Conservation (phyloP, 352 stramenopile genomes). For the Phytophthora ramorum region DNA sequence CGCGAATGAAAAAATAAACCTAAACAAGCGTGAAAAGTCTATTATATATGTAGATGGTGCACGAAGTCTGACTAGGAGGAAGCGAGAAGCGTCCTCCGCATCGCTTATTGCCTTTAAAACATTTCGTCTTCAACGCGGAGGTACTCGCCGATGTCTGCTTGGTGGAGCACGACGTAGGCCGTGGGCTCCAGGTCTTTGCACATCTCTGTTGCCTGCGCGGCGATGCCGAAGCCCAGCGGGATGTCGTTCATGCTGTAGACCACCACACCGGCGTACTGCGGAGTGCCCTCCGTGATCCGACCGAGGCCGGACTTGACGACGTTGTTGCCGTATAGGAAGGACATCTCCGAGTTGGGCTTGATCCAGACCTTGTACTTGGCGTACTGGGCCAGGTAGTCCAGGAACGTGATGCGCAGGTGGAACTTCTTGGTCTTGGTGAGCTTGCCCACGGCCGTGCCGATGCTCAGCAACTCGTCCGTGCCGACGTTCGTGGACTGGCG, state of each 20-base stretch:
- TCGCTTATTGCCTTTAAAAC: constrained; percentile 79
- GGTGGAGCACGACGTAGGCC: constrained; percentile 98
- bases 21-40: constrained; percentile 52
- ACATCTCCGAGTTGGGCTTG: constrained; percentile 99
- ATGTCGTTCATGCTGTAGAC: constrained; percentile 99
- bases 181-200: constrained; percentile 96
- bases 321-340: constrained; percentile 99
- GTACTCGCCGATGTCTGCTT: constrained; percentile 99
- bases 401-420: constrained; percentile 97
- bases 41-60: constrained; percentile 59
- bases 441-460: constrained; percentile 98
- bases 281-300: constrained; percentile 97
- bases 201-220: constrained; percentile 95
- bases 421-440: constrained; percentile 99
- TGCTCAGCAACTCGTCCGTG: constrained; percentile 95
- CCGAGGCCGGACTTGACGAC: constrained; percentile 98
- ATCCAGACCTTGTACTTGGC: constrained; percentile 99
- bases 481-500: constrained; percentile 95
- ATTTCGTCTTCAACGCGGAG: constrained; percentile 98
- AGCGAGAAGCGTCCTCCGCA: background rate
- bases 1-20: constrained; percentile 6
- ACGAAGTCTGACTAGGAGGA: constrained; percentile 21
- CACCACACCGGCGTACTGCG: constrained; percentile 98
- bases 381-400: constrained; percentile 99
- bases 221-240: constrained; percentile 98